Percentiles rank a stretch among this genome's conserved stretches.
Conservation (phyloP, 176 grass and related monocot species). For the Eremochloa ophiuroides region DNA sequence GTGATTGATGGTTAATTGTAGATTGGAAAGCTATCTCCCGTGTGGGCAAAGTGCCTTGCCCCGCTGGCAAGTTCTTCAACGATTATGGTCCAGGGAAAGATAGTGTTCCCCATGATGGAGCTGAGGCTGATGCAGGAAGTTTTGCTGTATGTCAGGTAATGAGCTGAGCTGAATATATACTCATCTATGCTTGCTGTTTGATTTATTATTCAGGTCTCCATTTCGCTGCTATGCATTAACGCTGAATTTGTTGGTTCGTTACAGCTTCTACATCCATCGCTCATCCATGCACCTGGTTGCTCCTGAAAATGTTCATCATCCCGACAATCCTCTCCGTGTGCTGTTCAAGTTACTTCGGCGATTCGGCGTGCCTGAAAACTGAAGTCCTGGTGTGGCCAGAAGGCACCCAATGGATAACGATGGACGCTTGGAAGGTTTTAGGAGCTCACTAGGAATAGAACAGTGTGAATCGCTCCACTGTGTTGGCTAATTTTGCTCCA, state of each 20-base stretch:
- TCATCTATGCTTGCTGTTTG: background rate
- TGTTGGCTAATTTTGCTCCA: background rate
- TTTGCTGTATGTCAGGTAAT: constrained; percentile 76
- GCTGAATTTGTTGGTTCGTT: background rate
- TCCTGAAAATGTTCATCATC: constrained; percentile 34
- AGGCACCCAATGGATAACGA: background rate
- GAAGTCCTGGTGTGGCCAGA: background rate
- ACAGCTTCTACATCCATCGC: constrained; percentile 80
- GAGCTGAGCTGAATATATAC: background rate
- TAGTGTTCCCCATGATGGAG: constrained; percentile 38
- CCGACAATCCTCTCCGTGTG: constrained; percentile 42
- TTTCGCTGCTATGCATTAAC: background rate
- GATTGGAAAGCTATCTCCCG: constrained; percentile 77
- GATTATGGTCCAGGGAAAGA: constrained; percentile 58
- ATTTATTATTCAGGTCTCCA: background rate
- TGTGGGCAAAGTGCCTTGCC: constrained; percentile 68
- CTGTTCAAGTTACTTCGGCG: constrained; percentile 1
- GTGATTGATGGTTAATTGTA: constrained; percentile 3
- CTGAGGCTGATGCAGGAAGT: constrained; percentile 82
- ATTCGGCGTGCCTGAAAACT: constrained; percentile 5
- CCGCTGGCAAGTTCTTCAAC: constrained; percentile 67
- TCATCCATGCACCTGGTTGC: constrained; percentile 35
- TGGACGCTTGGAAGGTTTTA: background rate
- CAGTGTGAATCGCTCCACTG: background rate
- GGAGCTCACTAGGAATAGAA: background rate